Percentiles rank a stretch among this genome's conserved stretches.
Conservation (phyloP, 2,329 filamentous ascomycete genomes). For the Colletotrichum viniferum region DNA sequence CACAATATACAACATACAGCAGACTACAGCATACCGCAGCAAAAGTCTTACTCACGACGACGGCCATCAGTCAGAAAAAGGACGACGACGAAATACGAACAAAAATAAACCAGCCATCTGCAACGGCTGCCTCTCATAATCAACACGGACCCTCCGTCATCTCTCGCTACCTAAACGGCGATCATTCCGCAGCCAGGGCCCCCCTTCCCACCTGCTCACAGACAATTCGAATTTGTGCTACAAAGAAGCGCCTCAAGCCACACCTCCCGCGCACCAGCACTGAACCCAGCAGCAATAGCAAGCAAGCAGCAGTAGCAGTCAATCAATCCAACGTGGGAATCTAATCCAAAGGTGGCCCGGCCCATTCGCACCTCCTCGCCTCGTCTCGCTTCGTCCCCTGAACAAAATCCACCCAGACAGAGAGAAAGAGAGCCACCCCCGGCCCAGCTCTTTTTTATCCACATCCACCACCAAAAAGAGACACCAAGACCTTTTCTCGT, state of each 20-base stretch:
- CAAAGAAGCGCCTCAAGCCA: slow-evolving; percentile 21
- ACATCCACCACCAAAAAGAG: neutral
- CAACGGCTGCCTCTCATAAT: slow-evolving; percentile 1
- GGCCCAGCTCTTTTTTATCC: neutral
- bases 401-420: neutral
- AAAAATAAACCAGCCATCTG: neutral
- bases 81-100: neutral
- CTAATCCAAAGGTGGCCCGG: neutral
- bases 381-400: slow-evolving; percentile 11
- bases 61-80: neutral
- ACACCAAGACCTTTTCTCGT: slow-evolving; percentile 2
- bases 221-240: slow-evolving; percentile 18
- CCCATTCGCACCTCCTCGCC: neutral
- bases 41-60: neutral
- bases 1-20: neutral
- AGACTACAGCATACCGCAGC: neutral
- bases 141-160: neutral
- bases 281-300: neutral
- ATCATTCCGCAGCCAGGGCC: slow-evolving; percentile 15
- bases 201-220: neutral
- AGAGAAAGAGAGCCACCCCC: neutral
- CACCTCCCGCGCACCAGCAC: neutral
- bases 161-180: slow-evolving; percentile 13
- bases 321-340: neutral
- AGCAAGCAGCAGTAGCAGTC: neutral